These are phyloP conservation scores for Arabis alpina DNA, from an alignment of 345 rosid species.

Conservation along the genomic window DNA sequence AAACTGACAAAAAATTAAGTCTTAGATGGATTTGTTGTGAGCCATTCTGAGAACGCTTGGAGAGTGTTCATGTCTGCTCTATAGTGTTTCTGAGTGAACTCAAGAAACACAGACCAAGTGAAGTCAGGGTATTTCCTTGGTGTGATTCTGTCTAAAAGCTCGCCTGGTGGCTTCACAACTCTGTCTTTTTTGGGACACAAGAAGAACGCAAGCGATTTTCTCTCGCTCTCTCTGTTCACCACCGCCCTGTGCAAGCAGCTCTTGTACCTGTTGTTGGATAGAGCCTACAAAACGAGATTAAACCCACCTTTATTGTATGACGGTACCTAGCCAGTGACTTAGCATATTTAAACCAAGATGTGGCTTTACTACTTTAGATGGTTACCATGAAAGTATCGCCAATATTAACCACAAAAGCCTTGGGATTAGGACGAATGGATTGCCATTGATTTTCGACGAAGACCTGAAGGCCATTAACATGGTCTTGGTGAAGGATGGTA, in stretches of 20 bases:
- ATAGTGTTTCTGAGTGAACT: constrained; percentile 85
- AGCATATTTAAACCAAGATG: constrained; percentile 7
- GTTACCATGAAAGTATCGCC: constrained; percentile 99
- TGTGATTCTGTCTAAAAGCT: constrained; percentile 55
- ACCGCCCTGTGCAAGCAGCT: constrained; percentile 97
- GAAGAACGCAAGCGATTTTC: constrained; percentile 97
- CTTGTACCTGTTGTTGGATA: constrained; percentile 82
- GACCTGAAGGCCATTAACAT: constrained; percentile 97
- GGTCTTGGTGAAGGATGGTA: constrained; percentile 96
- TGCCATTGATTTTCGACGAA: constrained; percentile 83
- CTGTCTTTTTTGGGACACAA: constrained; percentile 79
- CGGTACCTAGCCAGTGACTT: not conserved
- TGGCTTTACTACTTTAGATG: not conserved
- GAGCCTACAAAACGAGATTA: constrained; percentile 56
- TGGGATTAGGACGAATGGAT: constrained; percentile 69
- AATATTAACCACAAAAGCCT: constrained; percentile 89
- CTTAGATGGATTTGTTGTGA: constrained; percentile 27
- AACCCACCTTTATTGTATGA: constrained; percentile 10
- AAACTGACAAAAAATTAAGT: constrained; percentile 13
- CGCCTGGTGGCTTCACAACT: constrained; percentile 76
- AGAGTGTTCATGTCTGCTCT: constrained; percentile 93
- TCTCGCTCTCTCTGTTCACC: constrained; percentile 73
- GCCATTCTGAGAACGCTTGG: constrained; percentile 65
- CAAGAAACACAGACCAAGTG: constrained; percentile 81
- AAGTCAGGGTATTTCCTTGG: constrained; percentile 86